A percentile compares a stretch with the other conserved stretches of the same genome.
Evolutionary conservation across 768 basidiomycete genomes (phyloP).

Genomic region (Inosperma sp.): DNA sequence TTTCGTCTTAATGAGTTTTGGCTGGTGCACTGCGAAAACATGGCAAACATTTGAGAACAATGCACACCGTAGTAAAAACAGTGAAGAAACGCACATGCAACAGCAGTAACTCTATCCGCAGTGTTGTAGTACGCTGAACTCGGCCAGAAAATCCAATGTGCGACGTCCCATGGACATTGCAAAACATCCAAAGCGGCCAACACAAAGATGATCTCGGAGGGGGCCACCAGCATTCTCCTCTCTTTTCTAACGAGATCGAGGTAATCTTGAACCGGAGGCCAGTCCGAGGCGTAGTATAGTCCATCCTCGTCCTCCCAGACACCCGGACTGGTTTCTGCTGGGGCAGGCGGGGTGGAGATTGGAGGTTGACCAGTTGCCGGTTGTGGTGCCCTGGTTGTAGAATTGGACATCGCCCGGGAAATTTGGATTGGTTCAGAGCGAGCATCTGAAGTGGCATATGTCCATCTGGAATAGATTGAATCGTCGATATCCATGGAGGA

Average conservation of each 20-base stretch:
- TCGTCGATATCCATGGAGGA: constrained; percentile 12
- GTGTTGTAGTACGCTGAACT: constrained; percentile 44
- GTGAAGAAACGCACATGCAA: constrained; percentile 41
- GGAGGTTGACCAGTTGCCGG: constrained; percentile 20
- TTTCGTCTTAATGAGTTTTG: constrained; percentile 35
- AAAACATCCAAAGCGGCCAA: constrained; percentile 61
- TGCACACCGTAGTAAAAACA: not conserved
- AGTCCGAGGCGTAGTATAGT: constrained; percentile 41
- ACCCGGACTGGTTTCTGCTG: constrained; percentile 33
- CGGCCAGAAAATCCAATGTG: constrained; percentile 65
- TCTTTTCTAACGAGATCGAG: constrained; percentile 39
- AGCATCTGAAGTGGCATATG: constrained; percentile 17
- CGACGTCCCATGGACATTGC: constrained; percentile 48
- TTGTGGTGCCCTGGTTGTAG: constrained; percentile 4
- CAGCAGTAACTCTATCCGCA: constrained; percentile 48
- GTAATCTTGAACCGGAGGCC: constrained; percentile 46
- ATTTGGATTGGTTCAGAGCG: constrained; percentile 18
- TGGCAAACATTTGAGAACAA: constrained; percentile 1
- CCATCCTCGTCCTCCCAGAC: constrained; percentile 37
- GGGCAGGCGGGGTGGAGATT: constrained; percentile 18
- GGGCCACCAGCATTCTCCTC: constrained; percentile 35
- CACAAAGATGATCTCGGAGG: constrained; percentile 45
- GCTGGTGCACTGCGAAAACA: constrained; percentile 33
- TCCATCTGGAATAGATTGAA: constrained; percentile 15
- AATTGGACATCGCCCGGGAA: not conserved